Percentiles rank a stretch among this genome's conserved stretches.
These are phyloP conservation scores for Ulota crispa DNA, from an alignment of 225 moss, liverwort and hornwort species.

Conservation along the genomic window DNA sequence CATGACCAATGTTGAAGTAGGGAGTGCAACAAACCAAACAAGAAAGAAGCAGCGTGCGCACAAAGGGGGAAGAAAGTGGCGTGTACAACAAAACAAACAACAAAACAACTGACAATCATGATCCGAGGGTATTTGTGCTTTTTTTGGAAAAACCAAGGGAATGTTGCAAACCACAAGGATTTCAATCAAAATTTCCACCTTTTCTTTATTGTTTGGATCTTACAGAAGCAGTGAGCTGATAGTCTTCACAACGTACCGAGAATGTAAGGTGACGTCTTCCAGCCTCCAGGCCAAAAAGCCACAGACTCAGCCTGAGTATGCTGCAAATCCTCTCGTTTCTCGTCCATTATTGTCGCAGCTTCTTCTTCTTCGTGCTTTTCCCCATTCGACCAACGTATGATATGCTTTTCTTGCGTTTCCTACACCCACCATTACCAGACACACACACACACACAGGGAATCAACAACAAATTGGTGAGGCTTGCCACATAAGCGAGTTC, in stretches of 20 bases:
- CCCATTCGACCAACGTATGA: constrained; percentile 17
- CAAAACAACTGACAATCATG: too few relatives aligned
- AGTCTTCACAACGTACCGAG: constrained; percentile 39
- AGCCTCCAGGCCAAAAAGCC: constrained; percentile 40
- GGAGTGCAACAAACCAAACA: too few relatives aligned
- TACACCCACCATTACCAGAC: constrained; percentile 13
- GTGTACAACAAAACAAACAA: too few relatives aligned
- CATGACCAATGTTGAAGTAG: too few relatives aligned
- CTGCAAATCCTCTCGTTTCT: constrained; percentile 26
- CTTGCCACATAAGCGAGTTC: background rate
- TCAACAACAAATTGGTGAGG: background rate
- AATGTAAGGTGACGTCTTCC: constrained; percentile 60
- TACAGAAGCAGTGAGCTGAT: background rate
- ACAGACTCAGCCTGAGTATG: constrained; percentile 7
- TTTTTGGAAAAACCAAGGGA: too few relatives aligned
- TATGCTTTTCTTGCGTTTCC: constrained; percentile 40
- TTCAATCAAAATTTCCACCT: too few relatives aligned
- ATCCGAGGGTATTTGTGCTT: too few relatives aligned
- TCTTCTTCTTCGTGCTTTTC: constrained; percentile 30
- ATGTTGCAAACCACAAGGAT: too few relatives aligned
- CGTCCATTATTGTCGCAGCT: constrained; percentile 23
- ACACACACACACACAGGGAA: background rate
- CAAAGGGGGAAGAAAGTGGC: too few relatives aligned
- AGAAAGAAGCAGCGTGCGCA: too few relatives aligned
- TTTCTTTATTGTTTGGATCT: background rate